Evolutionary conservation across 2,329 filamentous ascomycete genomes (phyloP).

Genomic region (Cercospora zeae-maydis): DNA sequence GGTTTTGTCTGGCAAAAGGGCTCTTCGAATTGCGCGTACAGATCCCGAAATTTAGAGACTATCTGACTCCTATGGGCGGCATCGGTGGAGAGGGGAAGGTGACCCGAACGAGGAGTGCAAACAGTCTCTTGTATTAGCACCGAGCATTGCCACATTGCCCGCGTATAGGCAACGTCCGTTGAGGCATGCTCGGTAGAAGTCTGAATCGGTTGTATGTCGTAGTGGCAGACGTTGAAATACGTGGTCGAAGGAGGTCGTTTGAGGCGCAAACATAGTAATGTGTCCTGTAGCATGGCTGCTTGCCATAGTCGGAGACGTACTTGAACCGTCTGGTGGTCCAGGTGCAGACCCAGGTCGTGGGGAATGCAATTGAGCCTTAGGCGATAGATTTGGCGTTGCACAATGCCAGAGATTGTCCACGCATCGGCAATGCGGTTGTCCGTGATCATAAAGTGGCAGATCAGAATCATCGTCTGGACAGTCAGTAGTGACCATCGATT

Average conservation of each 20-base stretch:
- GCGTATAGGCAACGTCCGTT: background rate
- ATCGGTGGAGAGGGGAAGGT: background rate
- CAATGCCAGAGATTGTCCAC: conserved; percentile 73
- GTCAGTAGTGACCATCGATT: conserved; percentile 39
- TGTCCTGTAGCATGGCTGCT: conserved; percentile 74
- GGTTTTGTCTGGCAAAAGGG: background rate
- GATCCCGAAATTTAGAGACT: background rate
- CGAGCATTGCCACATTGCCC: conserved; percentile 14
- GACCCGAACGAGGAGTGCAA: conserved; percentile 4
- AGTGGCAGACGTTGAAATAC: background rate
- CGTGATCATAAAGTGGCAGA: conserved; percentile 78
- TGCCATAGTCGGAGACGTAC: conserved; percentile 76
- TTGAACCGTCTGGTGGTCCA: conserved; percentile 67
- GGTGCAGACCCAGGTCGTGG: conserved; percentile 40
- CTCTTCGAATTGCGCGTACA: background rate
- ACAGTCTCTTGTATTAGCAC: conserved; percentile 3
- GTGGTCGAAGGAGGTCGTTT: conserved; percentile 41
- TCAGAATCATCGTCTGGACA: conserved; percentile 73
- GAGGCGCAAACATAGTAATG: conserved; percentile 71
- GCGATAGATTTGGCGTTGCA: conserved; percentile 73
- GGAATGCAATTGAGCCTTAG: conserved; percentile 77
- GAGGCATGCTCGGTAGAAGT: background rate
- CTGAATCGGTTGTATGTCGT: background rate
- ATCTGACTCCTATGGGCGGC: background rate
- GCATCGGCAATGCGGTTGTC: conserved; percentile 79